Evolutionary conservation across 495 filamentous ascomycete species (phyloP).

Genomic region (Evansstolkia leycettana): DNA sequence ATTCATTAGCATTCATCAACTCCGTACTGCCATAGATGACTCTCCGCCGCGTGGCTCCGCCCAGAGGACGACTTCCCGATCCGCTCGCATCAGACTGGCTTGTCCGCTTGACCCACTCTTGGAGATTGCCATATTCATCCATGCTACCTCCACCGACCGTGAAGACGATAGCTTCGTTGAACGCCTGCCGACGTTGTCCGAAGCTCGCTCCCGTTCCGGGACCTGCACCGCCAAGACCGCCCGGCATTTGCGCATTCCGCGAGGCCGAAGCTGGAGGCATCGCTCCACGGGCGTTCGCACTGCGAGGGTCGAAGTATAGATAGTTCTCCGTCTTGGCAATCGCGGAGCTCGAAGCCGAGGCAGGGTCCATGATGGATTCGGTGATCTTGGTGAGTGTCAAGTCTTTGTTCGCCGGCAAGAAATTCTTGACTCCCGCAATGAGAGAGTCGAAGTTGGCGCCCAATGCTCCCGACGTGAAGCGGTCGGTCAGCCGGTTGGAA

Average conservation of each 20-base stretch:
- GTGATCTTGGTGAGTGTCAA: constrained; percentile 95
- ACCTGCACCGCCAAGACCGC: constrained; percentile 27
- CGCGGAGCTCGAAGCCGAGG: constrained; percentile 74
- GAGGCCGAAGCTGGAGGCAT: constrained; percentile 56
- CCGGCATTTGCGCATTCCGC: constrained; percentile 43
- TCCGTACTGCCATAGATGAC: constrained; percentile 96
- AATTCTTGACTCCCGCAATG: constrained; percentile 98
- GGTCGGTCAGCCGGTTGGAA: constrained; percentile 81
- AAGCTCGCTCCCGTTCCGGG: constrained; percentile 75
- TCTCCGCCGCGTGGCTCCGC: constrained; percentile 43
- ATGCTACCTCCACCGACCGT: constrained; percentile 95
- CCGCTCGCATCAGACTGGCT: constrained; percentile 37
- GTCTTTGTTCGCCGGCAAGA: constrained; percentile 89
- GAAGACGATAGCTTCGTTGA: constrained; percentile 92
- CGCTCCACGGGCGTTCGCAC: constrained; percentile 83
- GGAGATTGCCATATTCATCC: constrained; percentile 97
- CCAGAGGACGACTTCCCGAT: constrained; percentile 17
- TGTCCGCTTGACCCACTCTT: constrained; percentile 84
- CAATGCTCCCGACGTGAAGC: constrained; percentile 80
- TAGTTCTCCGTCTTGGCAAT: constrained; percentile 96
- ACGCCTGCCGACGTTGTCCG: constrained; percentile 85
- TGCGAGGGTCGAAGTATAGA: constrained; percentile 96
- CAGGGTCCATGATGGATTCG: constrained; percentile 96
- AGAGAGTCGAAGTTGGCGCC: constrained; percentile 88
- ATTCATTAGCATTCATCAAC: constrained; percentile 79